These are phyloP conservation scores for Cytospora paraplurivora DNA, from an alignment of 2,329 filamentous ascomycete species.

Conservation along the genomic window DNA sequence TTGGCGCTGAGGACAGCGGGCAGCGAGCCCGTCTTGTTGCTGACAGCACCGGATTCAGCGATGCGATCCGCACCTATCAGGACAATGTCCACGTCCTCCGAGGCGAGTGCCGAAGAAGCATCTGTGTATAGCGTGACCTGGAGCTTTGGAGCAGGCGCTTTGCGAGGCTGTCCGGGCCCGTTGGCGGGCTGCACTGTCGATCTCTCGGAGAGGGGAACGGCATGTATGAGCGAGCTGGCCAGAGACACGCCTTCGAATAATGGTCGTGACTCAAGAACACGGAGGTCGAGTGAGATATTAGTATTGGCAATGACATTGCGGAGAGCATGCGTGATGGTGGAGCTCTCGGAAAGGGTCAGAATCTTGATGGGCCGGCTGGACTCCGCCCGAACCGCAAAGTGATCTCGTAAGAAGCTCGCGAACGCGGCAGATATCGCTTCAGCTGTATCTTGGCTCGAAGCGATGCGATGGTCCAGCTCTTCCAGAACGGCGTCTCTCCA, in stretches of 20 bases:
- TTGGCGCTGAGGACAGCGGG: slow-evolving; percentile 58
- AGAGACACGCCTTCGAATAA: slow-evolving; percentile 65
- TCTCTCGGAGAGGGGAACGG: slow-evolving; percentile 32
- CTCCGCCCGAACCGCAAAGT: slow-evolving; percentile 36
- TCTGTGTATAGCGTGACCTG: slow-evolving; percentile 59
- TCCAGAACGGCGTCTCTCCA: slow-evolving; percentile 27
- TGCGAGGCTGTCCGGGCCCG: slow-evolving; percentile 17
- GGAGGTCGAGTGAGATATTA: slow-evolving; percentile 51
- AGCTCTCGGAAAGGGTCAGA: slow-evolving; percentile 64
- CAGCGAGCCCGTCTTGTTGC: slow-evolving; percentile 68
- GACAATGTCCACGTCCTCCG: slow-evolving; percentile 55
- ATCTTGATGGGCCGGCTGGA: slow-evolving; percentile 45
- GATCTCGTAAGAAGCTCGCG: slow-evolving; percentile 39
- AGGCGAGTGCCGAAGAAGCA: slow-evolving; percentile 58
- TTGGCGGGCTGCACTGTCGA: slow-evolving; percentile 28
- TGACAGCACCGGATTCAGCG: slow-evolving; percentile 57
- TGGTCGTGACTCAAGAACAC: slow-evolving; percentile 67
- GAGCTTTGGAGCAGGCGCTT: slow-evolving; percentile 31
- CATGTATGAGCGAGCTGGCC: slow-evolving; percentile 46
- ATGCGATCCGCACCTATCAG: slow-evolving; percentile 68
- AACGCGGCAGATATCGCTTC: slow-evolving; percentile 38
- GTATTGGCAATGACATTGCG: slow-evolving; percentile 42
- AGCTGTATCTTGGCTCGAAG: slow-evolving; percentile 32
- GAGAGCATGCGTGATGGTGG: slow-evolving; percentile 58
- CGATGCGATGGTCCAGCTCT: slow-evolving; percentile 30